Evolutionary conservation across 768 basidiomycete species (phyloP).

Genomic region (Tephrocybe sp.): DNA sequence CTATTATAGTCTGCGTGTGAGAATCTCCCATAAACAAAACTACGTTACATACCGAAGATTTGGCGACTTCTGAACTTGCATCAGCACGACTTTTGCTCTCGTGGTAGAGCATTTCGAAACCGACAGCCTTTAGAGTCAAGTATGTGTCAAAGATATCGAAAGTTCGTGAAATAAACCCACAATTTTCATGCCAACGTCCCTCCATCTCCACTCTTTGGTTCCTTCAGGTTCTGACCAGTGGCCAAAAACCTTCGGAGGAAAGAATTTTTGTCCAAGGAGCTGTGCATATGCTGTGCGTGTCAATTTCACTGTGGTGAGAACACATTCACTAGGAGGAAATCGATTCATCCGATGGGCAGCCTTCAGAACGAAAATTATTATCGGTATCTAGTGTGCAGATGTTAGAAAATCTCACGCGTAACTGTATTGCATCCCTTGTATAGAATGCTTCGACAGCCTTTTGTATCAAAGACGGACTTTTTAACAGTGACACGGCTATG

Average conservation of each 20-base stretch:
- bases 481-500: constrained; percentile 68
- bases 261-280: constrained; percentile 86
- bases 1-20: constrained; percentile 29
- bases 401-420: constrained; percentile 60
- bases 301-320: constrained; percentile 65
- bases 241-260: constrained; percentile 88
- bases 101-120: constrained; percentile 95
- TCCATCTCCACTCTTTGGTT: constrained; percentile 70
- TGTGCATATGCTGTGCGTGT: constrained; percentile 95
- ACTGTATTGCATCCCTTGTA: constrained; percentile 86
- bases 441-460: constrained; percentile 92
- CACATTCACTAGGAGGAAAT: constrained; percentile 72
- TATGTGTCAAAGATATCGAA: constrained; percentile 4
- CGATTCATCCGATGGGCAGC: constrained; percentile 86
- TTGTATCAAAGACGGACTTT: constrained; percentile 70
- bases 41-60: constrained; percentile 44
- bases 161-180: constrained; percentile 35
- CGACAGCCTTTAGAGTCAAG: constrained; percentile 61
- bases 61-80: constrained; percentile 30
- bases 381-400: neutral
- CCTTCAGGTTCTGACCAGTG: constrained; percentile 63
- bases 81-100: constrained; percentile 66
- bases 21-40: constrained; percentile 1
- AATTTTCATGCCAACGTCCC: constrained; percentile 91
- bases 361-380: constrained; percentile 33